Evolutionary conservation across 169 alveolate genomes (phyloP).

Genomic region (Eimeria maxima): DNA sequence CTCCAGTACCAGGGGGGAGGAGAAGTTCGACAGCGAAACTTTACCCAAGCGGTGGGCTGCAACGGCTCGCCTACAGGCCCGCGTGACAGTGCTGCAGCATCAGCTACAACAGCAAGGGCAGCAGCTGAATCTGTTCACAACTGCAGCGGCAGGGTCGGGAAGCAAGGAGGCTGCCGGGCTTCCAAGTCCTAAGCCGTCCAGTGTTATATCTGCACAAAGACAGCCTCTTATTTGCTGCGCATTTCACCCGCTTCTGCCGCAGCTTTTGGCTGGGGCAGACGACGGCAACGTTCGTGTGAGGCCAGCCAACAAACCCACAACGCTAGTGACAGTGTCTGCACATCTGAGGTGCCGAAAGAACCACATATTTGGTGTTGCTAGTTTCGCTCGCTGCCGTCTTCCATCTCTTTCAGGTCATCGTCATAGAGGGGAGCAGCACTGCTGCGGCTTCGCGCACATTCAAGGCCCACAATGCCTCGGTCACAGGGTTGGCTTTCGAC

Average conservation of each 20-base stretch:
- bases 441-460: conserved; percentile 4
- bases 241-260: conserved; percentile 70
- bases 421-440: conserved; percentile 24
- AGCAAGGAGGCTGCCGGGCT: conserved; percentile 16
- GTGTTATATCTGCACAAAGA: conserved; percentile 46
- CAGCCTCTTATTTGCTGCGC: conserved; percentile 45
- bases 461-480: conserved; percentile 67
- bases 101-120: conserved; percentile 71
- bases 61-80: conserved; percentile 74
- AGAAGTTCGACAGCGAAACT: conserved; percentile 62
- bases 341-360: not conserved
- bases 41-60: conserved; percentile 76
- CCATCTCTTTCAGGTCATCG: not conserved
- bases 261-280: conserved; percentile 70
- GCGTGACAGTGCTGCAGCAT: conserved; percentile 58
- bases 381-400: not conserved
- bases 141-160: conserved; percentile 36
- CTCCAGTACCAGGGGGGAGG: not conserved
- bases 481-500: conserved; percentile 65
- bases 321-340: not conserved
- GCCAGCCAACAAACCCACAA: not conserved
- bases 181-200: conserved; percentile 14
- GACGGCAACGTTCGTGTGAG: conserved; percentile 77
- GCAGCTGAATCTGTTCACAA: conserved; percentile 48
- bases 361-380: not conserved